Percentiles rank a stretch among this genome's conserved stretches.
phyloP scores from a whole-genome alignment of 2,329 filamentous ascomycete species.

The Aspergillus viridinutans region DNA sequence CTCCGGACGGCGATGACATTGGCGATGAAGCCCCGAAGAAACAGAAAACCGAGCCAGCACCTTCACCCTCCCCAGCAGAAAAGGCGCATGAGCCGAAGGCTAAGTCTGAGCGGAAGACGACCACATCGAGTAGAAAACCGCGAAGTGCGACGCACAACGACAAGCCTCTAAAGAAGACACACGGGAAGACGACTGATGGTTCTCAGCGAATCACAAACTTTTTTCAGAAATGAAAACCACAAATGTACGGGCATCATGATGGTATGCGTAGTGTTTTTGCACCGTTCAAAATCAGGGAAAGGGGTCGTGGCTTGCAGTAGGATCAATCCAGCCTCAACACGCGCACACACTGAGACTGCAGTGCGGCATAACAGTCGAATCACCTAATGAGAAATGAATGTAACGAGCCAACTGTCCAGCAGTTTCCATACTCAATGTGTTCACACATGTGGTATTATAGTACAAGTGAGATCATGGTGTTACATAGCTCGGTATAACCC shows the following conservation, averaged over 20 bases:
- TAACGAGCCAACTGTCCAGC: conserved; percentile 14
- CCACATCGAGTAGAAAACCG: conserved; percentile 39
- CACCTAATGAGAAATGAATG: background rate
- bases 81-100: conserved; percentile 32
- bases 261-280: background rate
- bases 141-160: conserved; percentile 57
- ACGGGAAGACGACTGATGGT: conserved; percentile 44
- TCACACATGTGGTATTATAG: conserved; percentile 4
- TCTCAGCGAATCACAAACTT: conserved; percentile 52
- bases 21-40: conserved; percentile 20
- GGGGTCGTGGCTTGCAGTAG: background rate
- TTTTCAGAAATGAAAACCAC: conserved; percentile 36
- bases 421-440: conserved; percentile 3
- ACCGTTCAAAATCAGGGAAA: background rate
- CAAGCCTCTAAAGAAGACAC: conserved; percentile 42
- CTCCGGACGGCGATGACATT: conserved; percentile 22
- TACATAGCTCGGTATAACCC: conserved; percentile 9
- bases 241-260: background rate
- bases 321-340: background rate
- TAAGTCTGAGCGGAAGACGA: conserved; percentile 20
- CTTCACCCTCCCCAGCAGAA: conserved; percentile 26
- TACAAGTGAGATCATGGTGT: conserved; percentile 7
- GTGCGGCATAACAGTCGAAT: background rate
- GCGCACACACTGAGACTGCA: background rate
- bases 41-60: conserved; percentile 15